Evolutionary conservation across 1,284 basidiomycete genomes (phyloP), one percentile per base, ranked within the genome.

Genomic region (Marasmius fiardii): DNA sequence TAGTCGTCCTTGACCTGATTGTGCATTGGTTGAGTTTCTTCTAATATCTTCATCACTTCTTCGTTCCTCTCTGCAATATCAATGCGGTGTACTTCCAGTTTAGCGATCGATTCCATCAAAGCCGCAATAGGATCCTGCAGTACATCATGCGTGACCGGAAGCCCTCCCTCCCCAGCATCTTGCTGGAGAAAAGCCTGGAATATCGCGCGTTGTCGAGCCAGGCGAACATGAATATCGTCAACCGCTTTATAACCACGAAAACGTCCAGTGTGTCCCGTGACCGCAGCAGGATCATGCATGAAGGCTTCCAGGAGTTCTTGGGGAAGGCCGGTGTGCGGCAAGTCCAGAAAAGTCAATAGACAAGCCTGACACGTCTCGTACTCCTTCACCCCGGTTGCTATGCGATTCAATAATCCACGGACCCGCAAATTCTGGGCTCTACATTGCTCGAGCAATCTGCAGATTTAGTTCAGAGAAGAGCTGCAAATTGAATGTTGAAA

Each of bases 261-360:
- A 37, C 77, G 73, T 48, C 83, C 78, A 0, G 86, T 88, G 11
- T 75, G 68, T 18, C 84, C 78, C 3, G 81, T 86, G 8, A 88
- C 80, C n/a, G 83, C 81, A 2, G 86, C 80, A 35, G 88, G 89
- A 65, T 91, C 88, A 58, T 88, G 86, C 35, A 78, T 80, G 63
- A 90, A 82, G 2, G 86, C 83, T 52, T 90, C 88, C 34, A 89
- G 66, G 12, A 90, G 74, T 14, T 88, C 85, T 55, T 73, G 72
- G 7, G 88, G 82, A 45, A 90, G 72, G 50, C 71, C 70, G 11
- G 64, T 69, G 61, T 81, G 74, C 14, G 73, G 65, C 34, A 81
- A 67, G 11, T 77, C 80, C 26, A 86, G 71, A 3, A 75, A 67
- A 33, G 71, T 72, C 54, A 78, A 73, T 41, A 86, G 70, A 33